These are phyloP conservation scores for Saccharum spontaneum DNA, from an alignment of 176 grass and related monocot species.

Conservation along the genomic window DNA sequence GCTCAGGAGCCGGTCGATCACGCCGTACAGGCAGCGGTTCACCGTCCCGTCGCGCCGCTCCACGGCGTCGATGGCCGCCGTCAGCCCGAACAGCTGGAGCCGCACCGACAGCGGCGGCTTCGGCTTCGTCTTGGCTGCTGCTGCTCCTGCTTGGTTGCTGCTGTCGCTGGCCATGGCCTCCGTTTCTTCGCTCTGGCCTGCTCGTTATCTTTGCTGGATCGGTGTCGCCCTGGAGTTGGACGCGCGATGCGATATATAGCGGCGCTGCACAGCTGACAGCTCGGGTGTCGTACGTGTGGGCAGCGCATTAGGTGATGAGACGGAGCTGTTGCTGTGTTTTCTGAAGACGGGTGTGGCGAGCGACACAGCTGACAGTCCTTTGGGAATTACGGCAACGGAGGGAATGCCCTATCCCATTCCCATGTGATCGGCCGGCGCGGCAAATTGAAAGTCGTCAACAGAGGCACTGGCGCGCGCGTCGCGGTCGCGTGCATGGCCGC, in stretches of 20 bases:
- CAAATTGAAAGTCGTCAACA: not conserved
- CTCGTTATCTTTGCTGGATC: not conserved
- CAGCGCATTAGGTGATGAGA: not conserved
- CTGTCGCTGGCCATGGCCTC: not conserved
- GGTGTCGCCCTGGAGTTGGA: not conserved
- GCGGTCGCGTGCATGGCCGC: not conserved
- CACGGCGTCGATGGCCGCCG: constrained; percentile 29
- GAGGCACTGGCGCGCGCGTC: not conserved
- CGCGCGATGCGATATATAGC: not conserved
- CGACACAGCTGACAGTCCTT: not conserved
- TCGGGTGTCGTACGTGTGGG: not conserved
- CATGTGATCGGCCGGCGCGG: too few species aligned
- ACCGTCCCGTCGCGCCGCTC: constrained; percentile 54
- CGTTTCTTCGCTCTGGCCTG: not conserved
- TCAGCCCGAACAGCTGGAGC: constrained; percentile 34
- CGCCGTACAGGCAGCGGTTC: constrained; percentile 61
- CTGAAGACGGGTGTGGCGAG: too few species aligned
- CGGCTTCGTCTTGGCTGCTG: not conserved
- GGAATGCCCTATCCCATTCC: not conserved
- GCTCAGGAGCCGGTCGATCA: constrained; percentile 29
- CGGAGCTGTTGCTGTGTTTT: not conserved
- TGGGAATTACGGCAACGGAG: not conserved
- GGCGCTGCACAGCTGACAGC: too few species aligned
- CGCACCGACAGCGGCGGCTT: constrained; percentile 19
- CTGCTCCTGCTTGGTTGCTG: not conserved